Conservation (phyloP, 805 yeast species). For the Debaryomyces prosopidis region DNA sequence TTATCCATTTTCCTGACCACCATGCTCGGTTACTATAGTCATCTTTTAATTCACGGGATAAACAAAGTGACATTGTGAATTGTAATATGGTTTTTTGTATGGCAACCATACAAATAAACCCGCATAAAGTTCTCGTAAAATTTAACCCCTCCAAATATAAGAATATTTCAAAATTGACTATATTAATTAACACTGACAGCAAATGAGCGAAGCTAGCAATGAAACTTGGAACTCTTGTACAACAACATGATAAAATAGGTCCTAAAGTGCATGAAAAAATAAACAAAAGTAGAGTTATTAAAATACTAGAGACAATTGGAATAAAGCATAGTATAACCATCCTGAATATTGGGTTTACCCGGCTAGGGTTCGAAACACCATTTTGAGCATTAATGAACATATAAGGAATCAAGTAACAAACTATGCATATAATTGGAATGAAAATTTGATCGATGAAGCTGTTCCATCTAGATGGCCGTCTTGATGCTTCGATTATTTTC, state of each 20-base stretch:
- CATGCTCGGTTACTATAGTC: slow-evolving; percentile 47
- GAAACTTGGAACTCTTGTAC: slow-evolving; percentile 30
- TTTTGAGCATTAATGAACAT: slow-evolving; percentile 83
- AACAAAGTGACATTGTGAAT: slow-evolving; percentile 25
- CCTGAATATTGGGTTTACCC: slow-evolving; percentile 57
- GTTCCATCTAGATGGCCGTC: slow-evolving; percentile 13
- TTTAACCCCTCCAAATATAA: slow-evolving; percentile 45
- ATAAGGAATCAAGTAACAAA: slow-evolving; percentile 57
- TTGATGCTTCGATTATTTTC: slow-evolving; percentile 1
- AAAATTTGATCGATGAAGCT: slow-evolving; percentile 17
- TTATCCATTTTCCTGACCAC: slow-evolving; percentile 57
- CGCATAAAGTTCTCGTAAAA: slow-evolving; percentile 37
- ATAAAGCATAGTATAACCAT: slow-evolving; percentile 51
- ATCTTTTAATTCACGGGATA: slow-evolving; percentile 44
- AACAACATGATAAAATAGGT: slow-evolving; percentile 33
- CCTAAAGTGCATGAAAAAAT: slow-evolving; percentile 39
- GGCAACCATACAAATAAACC: slow-evolving; percentile 36
- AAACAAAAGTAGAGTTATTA: slow-evolving; percentile 31
- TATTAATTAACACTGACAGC: slow-evolving; percentile 30
- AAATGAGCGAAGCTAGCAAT: slow-evolving; percentile 44
- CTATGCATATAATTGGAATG: slow-evolving; percentile 14
- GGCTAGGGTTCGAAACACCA: slow-evolving; percentile 53
- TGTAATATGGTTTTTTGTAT: slow-evolving; percentile 38
- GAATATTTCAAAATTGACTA: slow-evolving; percentile 35
- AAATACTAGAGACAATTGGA: slow-evolving; percentile 47